Evolutionary conservation across 139 green algal species (phyloP).

Genomic region (Chlorella sp.): DNA sequence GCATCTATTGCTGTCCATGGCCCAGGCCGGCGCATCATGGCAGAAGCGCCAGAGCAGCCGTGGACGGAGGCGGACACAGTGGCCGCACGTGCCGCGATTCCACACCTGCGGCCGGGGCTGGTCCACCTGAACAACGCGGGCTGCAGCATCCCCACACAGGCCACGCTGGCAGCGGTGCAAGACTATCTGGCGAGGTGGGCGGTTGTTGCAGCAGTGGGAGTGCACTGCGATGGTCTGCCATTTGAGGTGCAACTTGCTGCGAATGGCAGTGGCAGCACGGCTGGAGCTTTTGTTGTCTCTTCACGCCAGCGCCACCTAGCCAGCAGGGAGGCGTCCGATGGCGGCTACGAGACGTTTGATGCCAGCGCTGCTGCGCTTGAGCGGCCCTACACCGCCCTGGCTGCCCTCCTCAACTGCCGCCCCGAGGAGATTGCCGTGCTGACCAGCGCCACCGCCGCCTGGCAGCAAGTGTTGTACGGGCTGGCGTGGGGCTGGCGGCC

Average conservation of each 20-base stretch:
- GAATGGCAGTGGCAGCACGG: too few species aligned
- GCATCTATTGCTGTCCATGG: too few species aligned
- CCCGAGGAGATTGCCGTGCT: conserved; percentile 65
- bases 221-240: too few species aligned
- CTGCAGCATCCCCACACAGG: conserved; percentile 31
- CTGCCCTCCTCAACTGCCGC: conserved; percentile 66
- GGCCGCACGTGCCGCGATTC: neutral
- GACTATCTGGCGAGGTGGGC: conserved; percentile 37
- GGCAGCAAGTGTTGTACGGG: conserved; percentile 74
- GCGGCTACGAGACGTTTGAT: conserved; percentile 64
- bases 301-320: neutral
- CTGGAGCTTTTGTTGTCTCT: too few species aligned
- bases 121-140: conserved; percentile 66
- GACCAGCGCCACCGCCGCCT: conserved; percentile 60
- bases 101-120: neutral
- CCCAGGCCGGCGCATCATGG: too few species aligned
- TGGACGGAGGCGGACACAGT: conserved; percentile 9
- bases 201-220: neutral
- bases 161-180: conserved; percentile 46
- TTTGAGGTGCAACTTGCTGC: too few species aligned
- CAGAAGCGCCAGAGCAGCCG: too few species aligned
- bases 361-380: conserved; percentile 32
- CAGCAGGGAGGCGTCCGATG: neutral
- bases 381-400: conserved; percentile 59
- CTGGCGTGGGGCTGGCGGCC: conserved; percentile 51